A percentile compares a stretch with the other conserved stretches of the same genome.
These are phyloP conservation scores for Pichia norvegensis DNA, from an alignment of 1,139 yeast genomes.

Conservation along the genomic window DNA sequence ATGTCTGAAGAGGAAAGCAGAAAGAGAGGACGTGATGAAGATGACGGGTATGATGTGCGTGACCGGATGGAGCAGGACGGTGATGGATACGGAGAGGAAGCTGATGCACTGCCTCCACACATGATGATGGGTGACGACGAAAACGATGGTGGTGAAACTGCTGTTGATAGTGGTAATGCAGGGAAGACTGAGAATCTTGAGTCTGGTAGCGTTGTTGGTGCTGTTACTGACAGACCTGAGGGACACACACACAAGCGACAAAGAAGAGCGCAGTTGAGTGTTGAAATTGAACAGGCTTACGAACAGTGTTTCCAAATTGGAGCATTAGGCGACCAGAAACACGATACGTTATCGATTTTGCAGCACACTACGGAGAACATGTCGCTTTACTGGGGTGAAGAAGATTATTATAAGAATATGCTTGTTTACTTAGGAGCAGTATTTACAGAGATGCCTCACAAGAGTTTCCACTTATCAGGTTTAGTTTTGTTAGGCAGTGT, in stretches of 20 bases:
- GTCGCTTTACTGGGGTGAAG: constrained; percentile 32
- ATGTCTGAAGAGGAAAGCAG: constrained; percentile 23
- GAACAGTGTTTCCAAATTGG: constrained; percentile 39
- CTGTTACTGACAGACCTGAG: not conserved
- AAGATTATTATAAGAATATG: constrained; percentile 40
- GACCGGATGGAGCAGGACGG: no score
- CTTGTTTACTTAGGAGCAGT: constrained; percentile 52
- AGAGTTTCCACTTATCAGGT: constrained; percentile 64
- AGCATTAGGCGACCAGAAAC: constrained; percentile 52
- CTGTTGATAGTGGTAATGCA: not conserved
- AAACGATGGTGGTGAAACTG: constrained; percentile 2
- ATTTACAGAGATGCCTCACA: constrained; percentile 88
- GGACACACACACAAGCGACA: constrained; percentile 3
- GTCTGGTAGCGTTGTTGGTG: not conserved
- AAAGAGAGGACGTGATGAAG: constrained; percentile 35
- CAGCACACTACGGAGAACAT: constrained; percentile 11
- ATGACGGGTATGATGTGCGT: constrained; percentile 24
- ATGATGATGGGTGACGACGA: constrained; percentile 4
- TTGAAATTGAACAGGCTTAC: constrained; percentile 19
- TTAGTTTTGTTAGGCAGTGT: constrained; percentile 63
- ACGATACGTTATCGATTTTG: constrained; percentile 9
- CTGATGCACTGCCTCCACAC: constrained; percentile 12
- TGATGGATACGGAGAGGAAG: not conserved
- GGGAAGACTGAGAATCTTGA: not conserved
- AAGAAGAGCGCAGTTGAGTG: constrained; percentile 10